Evolutionary conservation across 1,284 basidiomycete species (phyloP), one percentile per base, ranked within the genome.

Genomic region (Phellopilus nigrolimitatus): DNA sequence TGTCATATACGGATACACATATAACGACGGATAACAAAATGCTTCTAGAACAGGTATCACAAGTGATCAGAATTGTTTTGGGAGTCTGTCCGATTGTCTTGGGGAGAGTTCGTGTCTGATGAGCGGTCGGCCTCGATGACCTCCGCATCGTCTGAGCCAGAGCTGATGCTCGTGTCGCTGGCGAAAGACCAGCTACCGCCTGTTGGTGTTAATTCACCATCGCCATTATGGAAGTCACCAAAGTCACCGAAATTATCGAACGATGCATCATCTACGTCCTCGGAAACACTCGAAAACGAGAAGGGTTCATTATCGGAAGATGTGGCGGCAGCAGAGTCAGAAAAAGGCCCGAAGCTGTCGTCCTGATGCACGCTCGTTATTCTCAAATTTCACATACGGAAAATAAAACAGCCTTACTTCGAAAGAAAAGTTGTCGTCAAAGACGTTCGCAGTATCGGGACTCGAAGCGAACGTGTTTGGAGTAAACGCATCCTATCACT

Each of bases 171-270:
- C 21, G 73, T 71, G 15, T 65, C 63, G 51, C 75, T 76, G 17
- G 75, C 65, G 51, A 84, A 78, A 47, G 79, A 83, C 82, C 83
- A 84, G 61, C 80, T 84, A 27, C 79, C 82, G 8, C 75, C 75
- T 0, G 79, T 84, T 0, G 83, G 80, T 44, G 82, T 83, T 38
- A 76, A 66, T 42, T 77, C 75, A 4, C 82, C 82, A 28, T 78
- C 75, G 15, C 72, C 76, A 49, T 71, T 73, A 58, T 87, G 86
- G 61, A 91, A 91, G 55, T 89, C 88, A 8, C 84, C 84, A 64
- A 91, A 89, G 58, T 88, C 87, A 24, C 80, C 81, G 60, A 84
- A 85, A 21, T 71, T 73, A 37, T 84, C 82, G 58, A 85, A 84
- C 1, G 79, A 77, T 1, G 76, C 71, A 24, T 84, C 79, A 17